These are phyloP conservation scores for Mucor indicus DNA, from an alignment of 371 early-diverging fungal genomes.

Conservation along the genomic window DNA sequence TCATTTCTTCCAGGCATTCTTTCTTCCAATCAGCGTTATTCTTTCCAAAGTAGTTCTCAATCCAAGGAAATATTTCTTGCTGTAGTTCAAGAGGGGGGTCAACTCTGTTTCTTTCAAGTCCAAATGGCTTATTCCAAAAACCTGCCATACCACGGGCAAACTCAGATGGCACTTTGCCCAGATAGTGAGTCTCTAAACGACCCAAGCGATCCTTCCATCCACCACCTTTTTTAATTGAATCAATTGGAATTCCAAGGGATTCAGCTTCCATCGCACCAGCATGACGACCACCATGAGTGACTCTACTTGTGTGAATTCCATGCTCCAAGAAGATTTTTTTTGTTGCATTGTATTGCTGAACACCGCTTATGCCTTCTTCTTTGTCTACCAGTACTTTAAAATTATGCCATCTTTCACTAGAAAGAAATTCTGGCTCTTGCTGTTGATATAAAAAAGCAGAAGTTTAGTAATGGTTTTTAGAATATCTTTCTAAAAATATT, in stretches of 20 bases:
- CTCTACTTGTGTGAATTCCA: not conserved
- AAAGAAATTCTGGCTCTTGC: not conserved
- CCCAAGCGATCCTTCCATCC: constrained; percentile 6
- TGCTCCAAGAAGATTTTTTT: too few species aligned
- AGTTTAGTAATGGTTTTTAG: not conserved
- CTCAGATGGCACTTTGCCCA: not conserved
- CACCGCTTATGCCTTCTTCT: not conserved
- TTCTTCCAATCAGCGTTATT: not conserved
- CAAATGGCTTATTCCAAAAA: not conserved
- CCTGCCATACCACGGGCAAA: constrained; percentile 2
- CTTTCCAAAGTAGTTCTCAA: not conserved
- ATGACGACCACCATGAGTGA: not conserved
- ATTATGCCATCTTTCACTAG: not conserved
- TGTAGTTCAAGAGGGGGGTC: not conserved
- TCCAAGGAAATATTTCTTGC: not conserved
- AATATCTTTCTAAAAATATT: not conserved
- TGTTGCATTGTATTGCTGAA: not conserved
- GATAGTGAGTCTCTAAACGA: constrained; percentile 4
- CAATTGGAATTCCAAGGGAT: not conserved
- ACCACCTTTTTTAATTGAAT: not conserved
- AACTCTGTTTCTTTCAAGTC: not conserved
- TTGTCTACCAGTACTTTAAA: not conserved
- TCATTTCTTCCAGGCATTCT: not conserved
- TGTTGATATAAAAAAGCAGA: not conserved
- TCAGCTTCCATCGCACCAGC: too few species aligned